Conservation (phyloP, 805 yeast genomes). For the Candida glaebosa region DNA sequence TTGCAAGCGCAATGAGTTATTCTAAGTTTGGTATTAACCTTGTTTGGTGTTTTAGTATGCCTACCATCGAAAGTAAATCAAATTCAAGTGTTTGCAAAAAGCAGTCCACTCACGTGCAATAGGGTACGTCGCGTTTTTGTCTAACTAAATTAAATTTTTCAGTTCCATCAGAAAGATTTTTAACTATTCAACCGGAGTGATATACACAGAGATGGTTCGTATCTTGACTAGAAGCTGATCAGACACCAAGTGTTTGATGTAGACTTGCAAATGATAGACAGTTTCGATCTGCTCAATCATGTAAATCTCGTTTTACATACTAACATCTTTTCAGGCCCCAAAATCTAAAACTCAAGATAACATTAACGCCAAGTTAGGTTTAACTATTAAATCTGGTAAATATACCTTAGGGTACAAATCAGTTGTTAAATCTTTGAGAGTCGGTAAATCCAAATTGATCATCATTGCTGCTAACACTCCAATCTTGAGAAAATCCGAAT, state of each 20-base stretch:
- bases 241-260: background rate
- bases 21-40: too few relatives aligned
- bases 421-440: slow-evolving; percentile 96
- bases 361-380: slow-evolving; percentile 97
- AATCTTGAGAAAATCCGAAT: slow-evolving; percentile 98
- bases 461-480: slow-evolving; percentile 99
- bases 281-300: too few relatives aligned
- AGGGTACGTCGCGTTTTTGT: too few relatives aligned
- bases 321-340: slow-evolving; percentile 75
- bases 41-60: too few relatives aligned
- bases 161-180: slow-evolving; percentile 5
- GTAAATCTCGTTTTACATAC: too few relatives aligned
- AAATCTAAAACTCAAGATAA: slow-evolving; percentile 87
- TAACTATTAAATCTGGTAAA: slow-evolving; percentile 98
- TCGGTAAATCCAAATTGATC: slow-evolving; percentile 97
- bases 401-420: slow-evolving; percentile 99
- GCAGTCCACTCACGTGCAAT: background rate
- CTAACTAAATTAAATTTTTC: slow-evolving; percentile 6
- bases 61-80: too few relatives aligned
- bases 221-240: slow-evolving; percentile 21
- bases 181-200: slow-evolving; percentile 87
- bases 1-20: too few relatives aligned
- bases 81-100: too few relatives aligned
- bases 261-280: too few relatives aligned
- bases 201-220: slow-evolving; percentile 98